phyloP scores from a whole-genome alignment of 805 yeast genomes.

The Komagataella phaffii region DNA sequence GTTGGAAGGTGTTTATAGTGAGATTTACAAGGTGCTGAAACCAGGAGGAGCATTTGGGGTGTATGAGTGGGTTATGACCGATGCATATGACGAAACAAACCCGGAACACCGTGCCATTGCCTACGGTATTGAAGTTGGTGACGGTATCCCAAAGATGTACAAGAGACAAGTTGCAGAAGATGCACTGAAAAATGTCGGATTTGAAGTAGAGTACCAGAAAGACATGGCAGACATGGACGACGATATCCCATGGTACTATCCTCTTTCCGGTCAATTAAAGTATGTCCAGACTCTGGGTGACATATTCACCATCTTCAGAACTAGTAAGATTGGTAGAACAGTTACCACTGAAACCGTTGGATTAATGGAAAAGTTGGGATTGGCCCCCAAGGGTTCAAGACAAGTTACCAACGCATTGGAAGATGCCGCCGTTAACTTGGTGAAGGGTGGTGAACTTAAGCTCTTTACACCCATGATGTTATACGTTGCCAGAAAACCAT shows the following conservation, averaged over 20 bases:
- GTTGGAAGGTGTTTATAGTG: constrained; percentile 89
- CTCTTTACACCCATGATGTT: constrained; percentile 98
- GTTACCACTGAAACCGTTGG: constrained; percentile 74
- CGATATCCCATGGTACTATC: constrained; percentile 94
- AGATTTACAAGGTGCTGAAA: constrained; percentile 88
- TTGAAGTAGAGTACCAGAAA: constrained; percentile 57
- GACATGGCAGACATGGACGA: constrained; percentile 80
- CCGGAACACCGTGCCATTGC: constrained; percentile 88
- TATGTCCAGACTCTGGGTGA: constrained; percentile 72
- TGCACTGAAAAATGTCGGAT: constrained; percentile 80
- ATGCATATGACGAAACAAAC: constrained; percentile 74
- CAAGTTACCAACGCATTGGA: constrained; percentile 89
- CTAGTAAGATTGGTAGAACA: constrained; percentile 75
- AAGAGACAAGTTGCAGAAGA: constrained; percentile 70
- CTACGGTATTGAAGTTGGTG: constrained; percentile 96
- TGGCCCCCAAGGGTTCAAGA: constrained; percentile 87
- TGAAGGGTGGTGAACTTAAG: constrained; percentile 81
- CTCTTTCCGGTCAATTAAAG: constrained; percentile 88
- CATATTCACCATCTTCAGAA: constrained; percentile 74
- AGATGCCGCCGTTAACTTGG: constrained; percentile 93
- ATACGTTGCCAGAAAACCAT: constrained; percentile 79
- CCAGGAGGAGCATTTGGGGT: constrained; percentile 98
- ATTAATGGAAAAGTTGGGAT: constrained; percentile 66
- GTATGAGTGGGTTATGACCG: constrained; percentile 99
- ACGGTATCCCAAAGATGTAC: constrained; percentile 98